Evolutionary conservation across 2,329 filamentous ascomycete species (phyloP).

Genomic region (Colletotrichum graminicola): DNA sequence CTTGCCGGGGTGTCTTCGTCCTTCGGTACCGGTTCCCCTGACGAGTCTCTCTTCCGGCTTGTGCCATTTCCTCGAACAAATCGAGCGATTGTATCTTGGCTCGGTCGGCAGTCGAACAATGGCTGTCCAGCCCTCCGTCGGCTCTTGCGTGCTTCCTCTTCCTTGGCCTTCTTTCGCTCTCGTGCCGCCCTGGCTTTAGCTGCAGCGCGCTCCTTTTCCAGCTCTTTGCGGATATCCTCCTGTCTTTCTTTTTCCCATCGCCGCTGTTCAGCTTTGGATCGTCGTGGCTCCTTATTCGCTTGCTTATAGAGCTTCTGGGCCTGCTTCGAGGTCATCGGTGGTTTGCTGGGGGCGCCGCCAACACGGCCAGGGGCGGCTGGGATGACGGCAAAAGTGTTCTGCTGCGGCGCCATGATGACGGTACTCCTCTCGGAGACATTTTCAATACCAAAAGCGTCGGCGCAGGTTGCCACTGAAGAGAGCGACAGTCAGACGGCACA

Average conservation of each 20-base stretch:
- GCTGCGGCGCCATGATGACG: slow-evolving; percentile 53
- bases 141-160: slow-evolving; percentile 61
- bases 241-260: slow-evolving; percentile 56
- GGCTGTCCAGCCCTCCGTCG: slow-evolving; percentile 66
- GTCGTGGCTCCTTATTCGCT: slow-evolving; percentile 53
- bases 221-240: slow-evolving; percentile 66
- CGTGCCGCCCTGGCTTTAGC: slow-evolving; percentile 62
- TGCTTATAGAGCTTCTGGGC: slow-evolving; percentile 55
- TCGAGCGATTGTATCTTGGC: slow-evolving; percentile 68
- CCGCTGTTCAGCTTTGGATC: slow-evolving; percentile 59
- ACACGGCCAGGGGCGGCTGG: slow-evolving; percentile 49
- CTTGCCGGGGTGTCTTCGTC: neutral
- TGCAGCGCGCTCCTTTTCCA: slow-evolving; percentile 62
- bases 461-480: neutral
- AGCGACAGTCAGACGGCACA: neutral
- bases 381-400: slow-evolving; percentile 59
- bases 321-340: slow-evolving; percentile 59
- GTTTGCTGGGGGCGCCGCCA: slow-evolving; percentile 42
- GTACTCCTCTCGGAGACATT: slow-evolving; percentile 27
- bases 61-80: slow-evolving; percentile 60
- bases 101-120: slow-evolving; percentile 65
- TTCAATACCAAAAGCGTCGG: neutral
- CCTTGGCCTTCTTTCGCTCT: slow-evolving; percentile 69
- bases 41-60: slow-evolving; percentile 47
- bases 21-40: slow-evolving; percentile 25